A percentile compares a stretch with the other conserved stretches of the same genome.
Evolutionary conservation across 805 yeast genomes (phyloP).

Genomic region (Zygoascus tannicola): DNA sequence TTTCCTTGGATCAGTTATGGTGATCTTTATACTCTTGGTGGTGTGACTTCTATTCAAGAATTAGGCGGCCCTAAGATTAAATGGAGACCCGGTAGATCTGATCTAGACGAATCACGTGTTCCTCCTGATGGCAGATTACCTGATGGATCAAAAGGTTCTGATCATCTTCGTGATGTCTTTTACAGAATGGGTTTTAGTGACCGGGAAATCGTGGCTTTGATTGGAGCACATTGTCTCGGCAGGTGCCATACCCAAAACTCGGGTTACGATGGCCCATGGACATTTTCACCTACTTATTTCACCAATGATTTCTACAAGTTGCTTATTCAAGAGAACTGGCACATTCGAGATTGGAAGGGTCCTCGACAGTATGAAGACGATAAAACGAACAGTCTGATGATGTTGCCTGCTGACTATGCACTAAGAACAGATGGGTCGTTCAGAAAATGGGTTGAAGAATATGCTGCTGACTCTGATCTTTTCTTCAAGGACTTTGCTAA

Average conservation of each 20-base stretch:
- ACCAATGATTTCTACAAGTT: slow-evolving; percentile 59
- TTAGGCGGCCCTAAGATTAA: slow-evolving; percentile 67
- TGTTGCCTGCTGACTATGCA: slow-evolving; percentile 70
- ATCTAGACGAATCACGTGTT: slow-evolving; percentile 38
- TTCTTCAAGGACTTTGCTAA: slow-evolving; percentile 54
- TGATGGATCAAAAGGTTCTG: slow-evolving; percentile 55
- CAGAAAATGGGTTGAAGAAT: slow-evolving; percentile 45
- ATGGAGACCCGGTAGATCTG: slow-evolving; percentile 75
- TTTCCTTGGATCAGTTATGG: slow-evolving; percentile 70
- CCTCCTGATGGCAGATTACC: slow-evolving; percentile 70
- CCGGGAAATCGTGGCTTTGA: slow-evolving; percentile 61
- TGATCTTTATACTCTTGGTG: slow-evolving; percentile 72
- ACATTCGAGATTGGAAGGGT: slow-evolving; percentile 49
- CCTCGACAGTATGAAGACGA: slow-evolving; percentile 53
- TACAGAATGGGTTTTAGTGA: slow-evolving; percentile 59
- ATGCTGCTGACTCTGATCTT: slow-evolving; percentile 48
- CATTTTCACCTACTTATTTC: slow-evolving; percentile 60
- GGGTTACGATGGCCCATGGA: slow-evolving; percentile 84
- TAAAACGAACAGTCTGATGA: slow-evolving; percentile 53
- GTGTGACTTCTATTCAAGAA: slow-evolving; percentile 69
- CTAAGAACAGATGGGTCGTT: slow-evolving; percentile 50
- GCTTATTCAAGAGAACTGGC: slow-evolving; percentile 47
- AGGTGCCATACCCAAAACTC: slow-evolving; percentile 51
- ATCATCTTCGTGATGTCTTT: slow-evolving; percentile 57
- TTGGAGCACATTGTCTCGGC: slow-evolving; percentile 73